These are phyloP conservation scores for Pseudogymnoascus sp. DNA, from an alignment of 2,329 filamentous ascomycete genomes.

Conservation along the genomic window DNA sequence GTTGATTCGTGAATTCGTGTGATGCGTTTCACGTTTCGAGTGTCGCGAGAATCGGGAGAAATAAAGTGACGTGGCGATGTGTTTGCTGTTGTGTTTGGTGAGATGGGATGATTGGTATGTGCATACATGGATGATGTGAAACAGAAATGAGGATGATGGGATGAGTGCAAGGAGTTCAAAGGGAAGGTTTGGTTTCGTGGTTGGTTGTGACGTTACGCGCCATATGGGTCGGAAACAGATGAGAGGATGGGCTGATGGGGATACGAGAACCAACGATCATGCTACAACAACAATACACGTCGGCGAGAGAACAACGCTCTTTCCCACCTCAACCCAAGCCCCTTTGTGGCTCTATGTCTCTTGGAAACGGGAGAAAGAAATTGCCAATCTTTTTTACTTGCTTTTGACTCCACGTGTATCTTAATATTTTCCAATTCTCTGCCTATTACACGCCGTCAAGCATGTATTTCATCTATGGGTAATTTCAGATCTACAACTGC, in stretches of 20 bases:
- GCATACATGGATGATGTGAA: conserved; percentile 1
- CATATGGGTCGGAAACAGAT: conserved; percentile 2
- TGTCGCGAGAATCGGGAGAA: not conserved
- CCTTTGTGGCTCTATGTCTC: not conserved
- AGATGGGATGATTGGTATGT: not conserved
- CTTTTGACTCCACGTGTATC: not conserved
- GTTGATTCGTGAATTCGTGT: not conserved
- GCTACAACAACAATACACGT: not conserved
- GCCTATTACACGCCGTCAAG: not conserved
- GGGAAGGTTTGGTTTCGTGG: not conserved
- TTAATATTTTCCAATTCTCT: not conserved
- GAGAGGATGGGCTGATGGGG: not conserved
- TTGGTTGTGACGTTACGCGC: conserved; percentile 6
- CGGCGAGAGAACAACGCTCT: not conserved
- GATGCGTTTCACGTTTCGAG: conserved; percentile 7
- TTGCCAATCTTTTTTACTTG: not conserved
- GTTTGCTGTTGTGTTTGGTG: conserved; percentile 1
- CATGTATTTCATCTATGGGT: not conserved
- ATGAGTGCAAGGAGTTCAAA: not conserved
- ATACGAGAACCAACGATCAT: not conserved
- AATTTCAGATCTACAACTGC: conserved; percentile 2
- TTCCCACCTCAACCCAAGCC: not conserved
- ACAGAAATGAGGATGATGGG: not conserved
- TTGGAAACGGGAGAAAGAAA: not conserved
- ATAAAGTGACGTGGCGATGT: not conserved